A percentile compares a stretch with the other conserved stretches of the same genome.
Conservation (phyloP, 2,329 filamentous ascomycete species). For the Neoascochyta sp. region DNA sequence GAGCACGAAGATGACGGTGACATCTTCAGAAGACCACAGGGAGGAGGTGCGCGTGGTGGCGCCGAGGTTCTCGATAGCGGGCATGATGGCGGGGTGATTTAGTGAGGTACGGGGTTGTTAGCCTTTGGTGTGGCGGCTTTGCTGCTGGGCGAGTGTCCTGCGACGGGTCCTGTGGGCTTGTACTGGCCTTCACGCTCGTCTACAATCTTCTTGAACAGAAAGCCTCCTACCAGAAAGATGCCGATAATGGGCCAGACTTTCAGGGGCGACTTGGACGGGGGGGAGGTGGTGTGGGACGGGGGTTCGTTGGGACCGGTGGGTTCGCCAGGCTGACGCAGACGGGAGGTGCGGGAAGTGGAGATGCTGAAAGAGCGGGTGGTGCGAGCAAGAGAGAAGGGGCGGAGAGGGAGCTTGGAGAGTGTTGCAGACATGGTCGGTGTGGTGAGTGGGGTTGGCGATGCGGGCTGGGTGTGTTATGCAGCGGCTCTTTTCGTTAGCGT, state of each 20-base stretch:
- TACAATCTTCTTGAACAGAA: slow-evolving; percentile 46
- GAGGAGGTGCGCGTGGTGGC: slow-evolving; percentile 54
- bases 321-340: slow-evolving; percentile 34
- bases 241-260: slow-evolving; percentile 45
- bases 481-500: slow-evolving; percentile 21
- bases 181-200: slow-evolving; percentile 43
- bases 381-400: slow-evolving; percentile 9
- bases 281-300: slow-evolving; percentile 27
- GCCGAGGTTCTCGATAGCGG: slow-evolving; percentile 40
- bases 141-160: slow-evolving; percentile 31
- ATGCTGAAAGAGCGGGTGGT: slow-evolving; percentile 23
- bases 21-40: slow-evolving; percentile 69
- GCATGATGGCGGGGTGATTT: slow-evolving; percentile 28
- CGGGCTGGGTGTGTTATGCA: slow-evolving; percentile 20
- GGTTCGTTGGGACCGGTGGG: slow-evolving; percentile 40
- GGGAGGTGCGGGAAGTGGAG: slow-evolving; percentile 21
- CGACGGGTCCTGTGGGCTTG: slow-evolving; percentile 25
- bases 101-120: slow-evolving; percentile 23
- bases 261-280: slow-evolving; percentile 40
- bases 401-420: slow-evolving; percentile 15
- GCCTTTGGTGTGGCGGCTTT: slow-evolving; percentile 14
- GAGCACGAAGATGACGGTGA: slow-evolving; percentile 94
- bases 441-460: slow-evolving; percentile 23
- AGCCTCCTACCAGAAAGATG: slow-evolving; percentile 47
- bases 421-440: slow-evolving; percentile 29